Evolutionary conservation across 495 filamentous ascomycete species (phyloP), one percentile per base, ranked within the genome.

Genomic region (Tricharina praecox): DNA sequence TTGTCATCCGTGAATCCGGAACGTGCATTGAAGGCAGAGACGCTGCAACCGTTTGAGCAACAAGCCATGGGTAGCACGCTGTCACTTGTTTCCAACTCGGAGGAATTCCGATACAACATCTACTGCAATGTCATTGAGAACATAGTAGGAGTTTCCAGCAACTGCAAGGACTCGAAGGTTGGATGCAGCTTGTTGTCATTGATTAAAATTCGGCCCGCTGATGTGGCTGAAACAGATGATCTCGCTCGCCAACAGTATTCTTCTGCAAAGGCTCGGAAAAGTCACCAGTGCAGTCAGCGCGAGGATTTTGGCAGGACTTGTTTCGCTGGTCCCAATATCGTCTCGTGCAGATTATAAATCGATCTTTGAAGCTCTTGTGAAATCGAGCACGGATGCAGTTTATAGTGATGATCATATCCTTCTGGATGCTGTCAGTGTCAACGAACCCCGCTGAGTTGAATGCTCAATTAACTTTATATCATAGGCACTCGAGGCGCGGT

Each of bases 241-340:
- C 19, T 92, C 88, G 10, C 69, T 97, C 45, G 85, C 85, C n/a
- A 81, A 93, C 55, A 88, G 85, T 3, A 95, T 96, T 81, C 72
- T 97, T 15, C 65, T 93, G 5, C 90, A 96, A 55, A 92, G 96
- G 61, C 75, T 95, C 52, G 78, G 79, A 7, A 88, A 86, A 56
- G 70, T 94, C 30, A 87, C 72, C 57, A 65, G 71, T 49, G 62
- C 71, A 1, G 77, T 93, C 5, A 86, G 95, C 66, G 72, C 79
- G 10, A 77, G 76, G 45, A 88, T 96, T 39, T 77, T 96, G 37
- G 76, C 70, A 18, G 87, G 92, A 30, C 75, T 83, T 20, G 85
- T 86, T 25, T 62, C 69, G 3, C 64, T 97, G n/a, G 82, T 83
- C 19, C 62, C 83, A 8, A 77, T 69, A 55, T 83, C 80, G 45